Conservation (phyloP, 305 asterid species). For the Solanum chacoense region DNA sequence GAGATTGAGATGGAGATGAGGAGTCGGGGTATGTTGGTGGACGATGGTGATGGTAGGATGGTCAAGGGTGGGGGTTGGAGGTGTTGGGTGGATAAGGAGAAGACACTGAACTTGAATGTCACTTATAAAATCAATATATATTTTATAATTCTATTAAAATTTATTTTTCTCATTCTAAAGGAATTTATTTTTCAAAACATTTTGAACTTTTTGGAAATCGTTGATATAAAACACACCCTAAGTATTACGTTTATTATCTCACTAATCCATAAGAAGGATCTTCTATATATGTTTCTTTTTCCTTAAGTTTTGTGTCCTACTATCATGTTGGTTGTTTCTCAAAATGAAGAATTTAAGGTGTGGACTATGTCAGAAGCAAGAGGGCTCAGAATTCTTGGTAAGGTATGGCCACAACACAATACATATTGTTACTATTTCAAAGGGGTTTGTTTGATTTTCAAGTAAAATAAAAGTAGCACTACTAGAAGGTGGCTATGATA, state of each 20-base stretch:
- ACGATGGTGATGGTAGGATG: neutral
- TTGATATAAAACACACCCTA: neutral
- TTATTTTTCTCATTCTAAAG: neutral
- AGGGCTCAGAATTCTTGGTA: slow-evolving; percentile 1
- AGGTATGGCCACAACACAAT: slow-evolving; percentile 1
- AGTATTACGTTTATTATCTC: neutral
- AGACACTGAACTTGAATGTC: neutral
- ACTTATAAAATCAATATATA: neutral
- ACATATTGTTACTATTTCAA: neutral
- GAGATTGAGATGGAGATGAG: neutral
- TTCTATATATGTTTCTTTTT: neutral
- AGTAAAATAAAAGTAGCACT: slow-evolving; percentile 13
- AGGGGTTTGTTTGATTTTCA: slow-evolving; percentile 28
- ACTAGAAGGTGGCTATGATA: slow-evolving; percentile 22
- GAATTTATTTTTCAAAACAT: neutral
- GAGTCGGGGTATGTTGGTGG: neutral
- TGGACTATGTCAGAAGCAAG: slow-evolving; percentile 33
- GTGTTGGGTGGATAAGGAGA: neutral
- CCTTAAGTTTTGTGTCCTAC: neutral
- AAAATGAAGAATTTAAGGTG: neutral
- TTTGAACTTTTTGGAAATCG: neutral
- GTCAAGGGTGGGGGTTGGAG: neutral
- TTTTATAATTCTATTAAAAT: neutral
- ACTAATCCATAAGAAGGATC: neutral
- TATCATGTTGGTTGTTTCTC: neutral